Conservation (phyloP, 352 stramenopile species). For the Globisporangium spinosum region DNA sequence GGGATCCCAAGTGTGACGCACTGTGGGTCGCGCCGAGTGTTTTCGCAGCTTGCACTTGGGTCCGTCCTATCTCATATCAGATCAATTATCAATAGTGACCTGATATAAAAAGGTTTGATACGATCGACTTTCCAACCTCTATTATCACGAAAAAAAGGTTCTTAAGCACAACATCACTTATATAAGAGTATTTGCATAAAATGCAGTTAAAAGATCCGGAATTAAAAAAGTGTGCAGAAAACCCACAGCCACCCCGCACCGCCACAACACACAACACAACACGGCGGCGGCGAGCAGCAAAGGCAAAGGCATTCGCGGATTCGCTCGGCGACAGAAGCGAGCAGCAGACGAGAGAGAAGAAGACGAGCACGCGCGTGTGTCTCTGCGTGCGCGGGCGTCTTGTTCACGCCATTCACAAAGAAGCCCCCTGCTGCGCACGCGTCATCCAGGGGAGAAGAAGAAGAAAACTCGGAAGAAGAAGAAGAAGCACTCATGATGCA, state of each 20-base stretch:
- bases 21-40: conserved; percentile 3
- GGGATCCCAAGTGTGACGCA: conserved; percentile 8
- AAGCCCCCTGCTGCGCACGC: background rate
- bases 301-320: conserved; percentile 1
- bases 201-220: conserved; percentile 1
- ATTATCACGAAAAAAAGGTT: background rate
- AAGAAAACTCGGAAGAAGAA: background rate
- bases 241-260: background rate
- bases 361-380: background rate
- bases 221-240: background rate
- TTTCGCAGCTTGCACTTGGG: background rate
- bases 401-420: conserved; percentile 7
- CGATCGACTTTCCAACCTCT: background rate
- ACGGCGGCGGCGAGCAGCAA: background rate
- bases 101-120: background rate
- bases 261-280: conserved; percentile 6
- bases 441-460: background rate
- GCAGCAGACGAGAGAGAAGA: background rate
- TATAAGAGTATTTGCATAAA: background rate
- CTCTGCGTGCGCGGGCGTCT: background rate
- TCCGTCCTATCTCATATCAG: conserved; percentile 9
- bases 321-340: conserved; percentile 7
- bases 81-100: background rate
- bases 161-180: background rate
- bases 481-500: conserved; percentile 42